phyloP scores from a whole-genome alignment of 2,329 filamentous ascomycete species.

The Chaetomium olivaceum region DNA sequence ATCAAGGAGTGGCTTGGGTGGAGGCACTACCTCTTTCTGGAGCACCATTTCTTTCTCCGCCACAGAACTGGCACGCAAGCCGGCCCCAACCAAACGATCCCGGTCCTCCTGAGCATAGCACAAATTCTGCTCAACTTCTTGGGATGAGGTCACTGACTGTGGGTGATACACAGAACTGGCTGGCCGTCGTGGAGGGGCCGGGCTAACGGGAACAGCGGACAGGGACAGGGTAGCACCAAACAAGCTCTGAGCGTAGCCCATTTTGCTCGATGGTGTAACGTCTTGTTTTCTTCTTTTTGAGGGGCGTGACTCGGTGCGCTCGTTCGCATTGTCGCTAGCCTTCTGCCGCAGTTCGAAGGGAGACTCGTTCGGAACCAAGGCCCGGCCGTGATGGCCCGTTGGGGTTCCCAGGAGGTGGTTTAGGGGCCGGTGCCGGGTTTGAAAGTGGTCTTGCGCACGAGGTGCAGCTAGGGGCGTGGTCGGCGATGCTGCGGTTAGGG shows the following conservation, averaged over 20 bases:
- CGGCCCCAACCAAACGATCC: background rate
- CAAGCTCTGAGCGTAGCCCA: slow-evolving; percentile 52
- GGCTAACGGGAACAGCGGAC: slow-evolving; percentile 42
- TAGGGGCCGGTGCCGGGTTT: slow-evolving; percentile 47
- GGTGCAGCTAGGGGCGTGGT: slow-evolving; percentile 17
- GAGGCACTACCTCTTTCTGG: background rate
- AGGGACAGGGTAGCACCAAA: slow-evolving; percentile 51
- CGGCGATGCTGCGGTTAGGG: slow-evolving; percentile 24
- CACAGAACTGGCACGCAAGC: background rate
- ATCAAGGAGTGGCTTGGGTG: background rate
- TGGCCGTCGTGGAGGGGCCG: slow-evolving; percentile 34
- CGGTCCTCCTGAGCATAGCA: background rate
- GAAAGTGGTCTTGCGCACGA: slow-evolving; percentile 38
- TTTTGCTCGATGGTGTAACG: slow-evolving; percentile 45
- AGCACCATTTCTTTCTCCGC: background rate
- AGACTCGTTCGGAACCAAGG: slow-evolving; percentile 57
- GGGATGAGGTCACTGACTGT: slow-evolving; percentile 7
- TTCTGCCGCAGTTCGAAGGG: slow-evolving; percentile 63
- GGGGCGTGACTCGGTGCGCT: slow-evolving; percentile 36
- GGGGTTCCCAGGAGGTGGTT: slow-evolving; percentile 65
- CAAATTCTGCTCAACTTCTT: background rate
- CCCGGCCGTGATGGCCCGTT: slow-evolving; percentile 63
- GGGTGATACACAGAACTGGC: slow-evolving; percentile 13
- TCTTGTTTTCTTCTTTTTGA: slow-evolving; percentile 46
- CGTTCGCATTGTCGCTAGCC: slow-evolving; percentile 30